Evolutionary conservation across 140 eudicot species (phyloP).

Genomic region (Erigeron philadelphicus): DNA sequence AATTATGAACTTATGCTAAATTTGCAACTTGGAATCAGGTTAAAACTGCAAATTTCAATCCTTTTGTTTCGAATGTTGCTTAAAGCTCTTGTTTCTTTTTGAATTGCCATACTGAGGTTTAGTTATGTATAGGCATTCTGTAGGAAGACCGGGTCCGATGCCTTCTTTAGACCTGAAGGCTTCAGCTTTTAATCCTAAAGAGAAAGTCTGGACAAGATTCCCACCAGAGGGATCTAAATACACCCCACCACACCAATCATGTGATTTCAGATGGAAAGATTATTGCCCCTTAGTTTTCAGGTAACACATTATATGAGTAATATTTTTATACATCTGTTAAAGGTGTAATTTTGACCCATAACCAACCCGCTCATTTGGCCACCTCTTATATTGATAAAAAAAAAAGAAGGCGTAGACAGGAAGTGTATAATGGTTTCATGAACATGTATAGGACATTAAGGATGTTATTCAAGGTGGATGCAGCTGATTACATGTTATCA

Average conservation of each 20-base stretch:
- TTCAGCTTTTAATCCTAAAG: constrained; percentile 94
- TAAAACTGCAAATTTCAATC: constrained; percentile 20
- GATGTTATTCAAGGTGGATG: constrained; percentile 90
- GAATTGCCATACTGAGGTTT: not conserved
- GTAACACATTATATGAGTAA: constrained; percentile 29
- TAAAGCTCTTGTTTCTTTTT: not conserved
- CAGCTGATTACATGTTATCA: constrained; percentile 97
- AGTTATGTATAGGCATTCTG: constrained; percentile 71
- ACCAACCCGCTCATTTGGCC: not conserved
- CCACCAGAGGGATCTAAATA: constrained; percentile 92
- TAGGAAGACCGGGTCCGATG: constrained; percentile 87
- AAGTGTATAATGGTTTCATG: constrained; percentile 12
- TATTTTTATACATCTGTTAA: not conserved
- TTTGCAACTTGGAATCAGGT: constrained; percentile 95
- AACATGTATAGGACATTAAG: constrained; percentile 60
- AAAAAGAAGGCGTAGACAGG: not conserved
- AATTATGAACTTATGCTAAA: constrained; percentile 94
- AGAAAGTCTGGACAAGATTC: constrained; percentile 89
- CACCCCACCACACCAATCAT: constrained; percentile 91
- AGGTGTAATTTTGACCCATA: not conserved
- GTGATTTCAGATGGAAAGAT: constrained; percentile 96
- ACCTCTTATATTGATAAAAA: not conserved
- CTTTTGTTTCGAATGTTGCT: not conserved
- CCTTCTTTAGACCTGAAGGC: constrained; percentile 88
- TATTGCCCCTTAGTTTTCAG: constrained; percentile 97